These are phyloP conservation scores for Pelargonium citronellum DNA, from an alignment of 441 rosid genomes.

Conservation along the genomic window DNA sequence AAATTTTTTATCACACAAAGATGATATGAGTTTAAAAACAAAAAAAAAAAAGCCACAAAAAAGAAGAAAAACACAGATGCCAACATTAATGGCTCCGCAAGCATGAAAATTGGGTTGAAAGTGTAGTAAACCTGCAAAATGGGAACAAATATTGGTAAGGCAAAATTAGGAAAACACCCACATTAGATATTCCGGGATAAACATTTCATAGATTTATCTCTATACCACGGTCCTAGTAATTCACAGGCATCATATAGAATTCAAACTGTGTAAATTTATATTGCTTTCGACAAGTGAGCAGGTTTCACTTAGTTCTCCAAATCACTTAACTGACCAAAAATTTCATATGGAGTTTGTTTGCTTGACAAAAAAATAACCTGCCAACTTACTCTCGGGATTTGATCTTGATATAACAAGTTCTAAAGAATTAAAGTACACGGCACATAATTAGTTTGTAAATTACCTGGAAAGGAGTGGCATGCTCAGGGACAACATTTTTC, in stretches of 20 bases:
- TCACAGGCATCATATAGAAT: no score
- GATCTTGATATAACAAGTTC: no score
- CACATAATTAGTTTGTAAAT: conserved; percentile 12
- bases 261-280: no score
- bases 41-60: conserved; percentile 67
- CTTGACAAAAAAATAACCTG: background rate
- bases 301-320: conserved; percentile 1
- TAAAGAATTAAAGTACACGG: background rate
- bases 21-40: no score
- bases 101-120: conserved; percentile 90
- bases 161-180: background rate
- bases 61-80: conserved; percentile 66
- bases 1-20: no score
- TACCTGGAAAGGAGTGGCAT: conserved; percentile 84
- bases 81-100: conserved; percentile 92
- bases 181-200: background rate
- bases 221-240: no score
- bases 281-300: background rate
- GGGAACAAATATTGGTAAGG: background rate
- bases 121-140: conserved; percentile 73
- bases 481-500: conserved; percentile 78
- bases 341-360: background rate
- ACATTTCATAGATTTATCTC: no score
- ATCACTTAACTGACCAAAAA: background rate
- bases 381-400: background rate